Percentiles rank a stretch among this genome's conserved stretches.
Conservation (phyloP, 805 yeast genomes). For the Dipodascopsis tothii region DNA sequence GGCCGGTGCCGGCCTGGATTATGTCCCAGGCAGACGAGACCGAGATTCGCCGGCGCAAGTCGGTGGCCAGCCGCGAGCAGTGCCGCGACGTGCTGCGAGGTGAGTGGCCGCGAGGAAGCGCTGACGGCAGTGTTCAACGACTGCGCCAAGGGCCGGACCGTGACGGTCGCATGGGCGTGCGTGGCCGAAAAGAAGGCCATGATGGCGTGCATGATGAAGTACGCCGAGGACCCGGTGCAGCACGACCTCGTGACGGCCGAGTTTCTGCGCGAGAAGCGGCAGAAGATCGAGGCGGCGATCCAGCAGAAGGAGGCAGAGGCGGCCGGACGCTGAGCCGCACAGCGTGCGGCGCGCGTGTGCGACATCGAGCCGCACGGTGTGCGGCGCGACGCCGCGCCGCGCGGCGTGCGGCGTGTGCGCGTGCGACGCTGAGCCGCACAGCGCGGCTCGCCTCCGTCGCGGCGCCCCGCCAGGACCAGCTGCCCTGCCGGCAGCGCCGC, state of each 20-base stretch:
- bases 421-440: too few species aligned
- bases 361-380: too few species aligned
- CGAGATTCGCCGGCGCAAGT: conserved; percentile 8
- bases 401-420: too few species aligned
- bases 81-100: conserved; percentile 14
- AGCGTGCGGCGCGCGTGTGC: too few species aligned
- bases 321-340: too few species aligned
- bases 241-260: conserved; percentile 64
- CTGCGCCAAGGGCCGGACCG: conserved; percentile 57
- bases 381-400: too few species aligned
- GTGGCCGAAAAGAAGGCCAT: conserved; percentile 49
- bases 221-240: conserved; percentile 50
- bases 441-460: too few species aligned
- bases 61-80: conserved; percentile 8
- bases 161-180: conserved; percentile 63
- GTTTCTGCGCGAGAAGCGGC: conserved; percentile 51
- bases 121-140: conserved; percentile 43
- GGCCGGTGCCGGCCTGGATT: conserved; percentile 14
- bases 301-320: not conserved
- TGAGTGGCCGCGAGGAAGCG: conserved; percentile 1
- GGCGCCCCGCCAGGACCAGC: too few species aligned
- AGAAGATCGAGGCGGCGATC: conserved; percentile 13
- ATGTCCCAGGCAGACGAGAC: conserved; percentile 18
- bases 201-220: conserved; percentile 54
- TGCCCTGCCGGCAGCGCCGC: too few species aligned